Base-by-base conservation (phyloP, 768 basidiomycete species). In the Rhodotorula graminis region DNA sequence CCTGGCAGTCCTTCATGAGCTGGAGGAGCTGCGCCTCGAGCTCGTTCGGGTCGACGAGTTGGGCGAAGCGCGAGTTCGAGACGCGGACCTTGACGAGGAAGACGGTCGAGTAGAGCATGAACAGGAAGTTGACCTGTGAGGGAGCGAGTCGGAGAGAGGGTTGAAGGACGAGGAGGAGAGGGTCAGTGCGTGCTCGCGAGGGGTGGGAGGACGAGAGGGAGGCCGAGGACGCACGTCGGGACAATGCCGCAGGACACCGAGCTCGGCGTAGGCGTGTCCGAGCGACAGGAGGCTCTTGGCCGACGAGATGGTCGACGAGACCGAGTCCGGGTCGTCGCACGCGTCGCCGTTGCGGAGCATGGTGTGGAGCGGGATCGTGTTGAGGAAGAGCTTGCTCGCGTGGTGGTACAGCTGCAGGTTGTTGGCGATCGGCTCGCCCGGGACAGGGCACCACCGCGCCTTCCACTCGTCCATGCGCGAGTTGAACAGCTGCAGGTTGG, bases 381-480 rank as follows among this genome's bases (percentile, higher is more conserved):
- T 73, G 64, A 73, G 68, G 55, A 73, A 73, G 60, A 73, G 64
- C 52, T 73, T 73, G 46, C 60, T 62, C 27, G 71, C 64, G 67
- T 67, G 66, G 60, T 66, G 66, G 72, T 73, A 73, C 61, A 73
- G 69, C 11, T 57, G 68, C 25, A 73, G 68, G 40, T 70, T 73
- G 65, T 69, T 69, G 44, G 72, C 67, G 56, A 73, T 73, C 15
- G 72, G 72, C 31, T 73, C 72, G 40, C 72, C 72, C 0, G 72
- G 55, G 5, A 66, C 56, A 9, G 71, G 71, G 27, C 71, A 72
- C 72, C 72, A 73, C 1, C 72, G 40, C 56, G 57, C 56, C 37
- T 70, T 68, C 72, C 72, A 73, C 46, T 73, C 72, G 64, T 73
- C 72, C 72, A 73, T 73, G 40, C 72, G 55, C 53, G 72, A 73